A percentile compares a stretch with the other conserved stretches of the same genome.
Conservation (phyloP, 2,329 filamentous ascomycete species). For the Berkeleyomyces basicola region DNA sequence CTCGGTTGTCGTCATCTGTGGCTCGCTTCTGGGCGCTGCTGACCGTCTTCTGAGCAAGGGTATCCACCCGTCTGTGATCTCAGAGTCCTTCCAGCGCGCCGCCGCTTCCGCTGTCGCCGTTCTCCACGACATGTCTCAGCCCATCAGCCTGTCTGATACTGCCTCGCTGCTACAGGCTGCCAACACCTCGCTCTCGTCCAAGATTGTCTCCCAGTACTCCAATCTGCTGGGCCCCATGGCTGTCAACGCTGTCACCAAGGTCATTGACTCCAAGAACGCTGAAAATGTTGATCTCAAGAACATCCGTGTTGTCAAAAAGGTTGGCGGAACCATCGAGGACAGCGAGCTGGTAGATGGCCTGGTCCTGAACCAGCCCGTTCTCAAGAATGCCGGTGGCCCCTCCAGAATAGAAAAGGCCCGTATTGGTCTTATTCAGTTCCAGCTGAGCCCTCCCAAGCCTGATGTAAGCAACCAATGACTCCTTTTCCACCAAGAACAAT, state of each 20-base stretch:
- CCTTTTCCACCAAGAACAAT: too few species aligned
- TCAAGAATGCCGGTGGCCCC: slow-evolving; percentile 87
- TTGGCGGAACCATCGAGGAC: slow-evolving; percentile 94
- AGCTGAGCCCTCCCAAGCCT: slow-evolving; percentile 92
- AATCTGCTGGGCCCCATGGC: slow-evolving; percentile 94
- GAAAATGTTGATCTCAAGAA: slow-evolving; percentile 95
- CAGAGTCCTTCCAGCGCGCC: slow-evolving; percentile 91
- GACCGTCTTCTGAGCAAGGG: slow-evolving; percentile 82
- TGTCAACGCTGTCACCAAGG: slow-evolving; percentile 87
- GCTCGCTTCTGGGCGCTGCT: slow-evolving; percentile 82
- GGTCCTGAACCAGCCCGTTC: slow-evolving; percentile 77
- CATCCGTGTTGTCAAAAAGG: slow-evolving; percentile 93
- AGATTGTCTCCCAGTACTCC: slow-evolving; percentile 96
- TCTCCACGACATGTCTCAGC: slow-evolving; percentile 88
- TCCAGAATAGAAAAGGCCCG: slow-evolving; percentile 89
- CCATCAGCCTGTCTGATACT: slow-evolving; percentile 76
- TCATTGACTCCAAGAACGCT: slow-evolving; percentile 87
- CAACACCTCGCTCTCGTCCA: slow-evolving; percentile 91
- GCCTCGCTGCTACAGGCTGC: slow-evolving; percentile 86
- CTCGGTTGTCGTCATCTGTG: slow-evolving; percentile 93
- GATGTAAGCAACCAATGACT: slow-evolving; percentile 44
- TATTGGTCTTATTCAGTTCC: slow-evolving; percentile 96
- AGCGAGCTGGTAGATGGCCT: slow-evolving; percentile 93
- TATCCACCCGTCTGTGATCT: slow-evolving; percentile 95
- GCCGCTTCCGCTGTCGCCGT: slow-evolving; percentile 77